Evolutionary conservation across 441 rosid species (phyloP).

Genomic region (Lagerstroemia fauriei): DNA sequence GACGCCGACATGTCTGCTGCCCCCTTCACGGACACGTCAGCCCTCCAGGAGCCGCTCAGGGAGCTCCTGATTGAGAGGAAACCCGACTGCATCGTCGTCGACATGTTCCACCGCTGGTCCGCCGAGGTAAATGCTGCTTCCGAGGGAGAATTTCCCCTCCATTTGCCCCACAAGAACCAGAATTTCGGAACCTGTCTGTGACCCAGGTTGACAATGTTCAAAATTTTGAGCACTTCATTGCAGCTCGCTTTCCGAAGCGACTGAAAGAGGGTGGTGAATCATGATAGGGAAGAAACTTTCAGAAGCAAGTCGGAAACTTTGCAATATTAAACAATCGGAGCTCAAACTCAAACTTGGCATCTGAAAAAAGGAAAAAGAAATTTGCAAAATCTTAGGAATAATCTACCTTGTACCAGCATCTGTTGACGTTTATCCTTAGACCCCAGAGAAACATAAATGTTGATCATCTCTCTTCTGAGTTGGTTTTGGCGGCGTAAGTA

Average conservation of each 20-base stretch:
- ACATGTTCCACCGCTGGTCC: constrained; percentile 21
- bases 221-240: neutral
- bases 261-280: neutral
- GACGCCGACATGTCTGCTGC: constrained; percentile 11
- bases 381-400: neutral
- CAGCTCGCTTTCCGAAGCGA: neutral
- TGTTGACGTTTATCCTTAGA: neutral
- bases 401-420: neutral
- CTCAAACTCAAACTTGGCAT: neutral
- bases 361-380: no score
- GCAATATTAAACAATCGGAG: no score
- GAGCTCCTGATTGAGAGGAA: constrained; percentile 21
- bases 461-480: neutral
- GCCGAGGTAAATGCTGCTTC: neutral
- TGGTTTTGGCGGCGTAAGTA: neutral
- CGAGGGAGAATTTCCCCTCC: neutral
- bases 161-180: neutral
- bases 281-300: neutral
- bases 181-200: neutral
- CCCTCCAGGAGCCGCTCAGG: constrained; percentile 36
- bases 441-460: neutral
- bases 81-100: constrained; percentile 14
- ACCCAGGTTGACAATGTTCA: neutral
- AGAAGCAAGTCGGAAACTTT: neutral
- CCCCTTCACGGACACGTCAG: constrained; percentile 16